Base-by-base conservation (phyloP, 1,284 basidiomycete genomes). In the Cryptococcus sp. region DNA sequence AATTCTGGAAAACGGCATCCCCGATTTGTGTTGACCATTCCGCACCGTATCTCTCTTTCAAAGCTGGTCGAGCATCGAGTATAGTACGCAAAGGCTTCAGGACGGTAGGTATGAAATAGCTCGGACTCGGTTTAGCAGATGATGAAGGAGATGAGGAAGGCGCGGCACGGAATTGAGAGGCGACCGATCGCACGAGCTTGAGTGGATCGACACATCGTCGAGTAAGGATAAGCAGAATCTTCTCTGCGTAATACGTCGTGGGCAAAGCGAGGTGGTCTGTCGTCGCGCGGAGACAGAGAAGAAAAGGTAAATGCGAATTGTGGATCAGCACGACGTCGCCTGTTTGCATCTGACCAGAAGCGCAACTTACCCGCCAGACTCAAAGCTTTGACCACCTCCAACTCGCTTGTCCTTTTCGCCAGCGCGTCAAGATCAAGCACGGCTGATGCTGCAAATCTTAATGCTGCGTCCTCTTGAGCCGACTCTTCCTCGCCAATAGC, bases 121-220 rank as follows among this genome's bases (percentile, higher is more conserved):
- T 93, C 17, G 92, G 86, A 13, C 60, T 40, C 29, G 66, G 90
- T 87, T 5, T 39, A 17, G 45, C 6, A 15, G 2, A 23, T 25
- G 8, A 43, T 1, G 47, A 49, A 11, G 83, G 83, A 85, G 63
- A 81, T 54, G 59, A 56, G n/a, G 60, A 45, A 23, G 64, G 61
- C 3, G 70, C 49, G 16, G 68, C 61, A 89, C 58, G 92, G 87
- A 64, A 93, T 91, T 81, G 86, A 85, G 77, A 88, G 0, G 91
- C 90, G 65, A 96, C 89, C 0, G 90, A 89, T 47, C 91, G 85
- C 49, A 97, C 90, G 11, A 89, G 86, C 39, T 89, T 84, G 44
- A 99, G 83, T 3, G 89, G 87, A 65, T 96, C 93, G 60, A 86
- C 87, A 63, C 88, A 91, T 15, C 91, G 86, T 50, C 85, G 84